Conservation (phyloP, 306 rosid genomes). For the Acacia crassicarpa region DNA sequence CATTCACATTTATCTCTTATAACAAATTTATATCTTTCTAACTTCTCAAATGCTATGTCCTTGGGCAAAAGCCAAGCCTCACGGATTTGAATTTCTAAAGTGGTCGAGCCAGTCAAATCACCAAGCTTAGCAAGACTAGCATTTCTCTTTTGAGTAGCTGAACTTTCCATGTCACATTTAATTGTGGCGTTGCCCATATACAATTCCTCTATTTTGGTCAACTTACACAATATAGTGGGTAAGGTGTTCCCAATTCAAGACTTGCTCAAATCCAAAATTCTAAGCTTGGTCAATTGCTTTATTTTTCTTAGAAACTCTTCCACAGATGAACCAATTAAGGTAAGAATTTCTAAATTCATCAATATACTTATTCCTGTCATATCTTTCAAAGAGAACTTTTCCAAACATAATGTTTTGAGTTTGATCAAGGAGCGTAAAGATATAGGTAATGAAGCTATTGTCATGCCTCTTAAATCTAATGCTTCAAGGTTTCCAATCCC, state of each 20-base stretch:
- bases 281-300: not conserved
- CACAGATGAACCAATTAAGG: not conserved
- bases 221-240: not conserved
- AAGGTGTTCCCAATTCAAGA: not conserved
- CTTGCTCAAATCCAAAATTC: not conserved
- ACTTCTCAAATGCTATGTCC: not conserved
- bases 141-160: not conserved
- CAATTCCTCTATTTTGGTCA: not conserved
- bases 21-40: not conserved
- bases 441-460: not conserved
- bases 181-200: not conserved
- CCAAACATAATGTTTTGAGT: not conserved
- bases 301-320: not conserved
- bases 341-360: not conserved
- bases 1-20: not conserved
- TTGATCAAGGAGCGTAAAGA: not conserved
- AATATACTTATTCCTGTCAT: not conserved
- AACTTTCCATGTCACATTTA: not conserved
- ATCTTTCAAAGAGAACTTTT: not conserved
- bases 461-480: not conserved
- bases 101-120: not conserved
- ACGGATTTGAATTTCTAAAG: not conserved
- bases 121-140: not conserved
- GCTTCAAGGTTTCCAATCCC: not conserved
- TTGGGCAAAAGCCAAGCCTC: not conserved